A percentile compares a stretch with the other conserved stretches of the same genome.
These are phyloP conservation scores for Crotalaria pallida DNA, from an alignment of 306 rosid species.

Conservation along the genomic window DNA sequence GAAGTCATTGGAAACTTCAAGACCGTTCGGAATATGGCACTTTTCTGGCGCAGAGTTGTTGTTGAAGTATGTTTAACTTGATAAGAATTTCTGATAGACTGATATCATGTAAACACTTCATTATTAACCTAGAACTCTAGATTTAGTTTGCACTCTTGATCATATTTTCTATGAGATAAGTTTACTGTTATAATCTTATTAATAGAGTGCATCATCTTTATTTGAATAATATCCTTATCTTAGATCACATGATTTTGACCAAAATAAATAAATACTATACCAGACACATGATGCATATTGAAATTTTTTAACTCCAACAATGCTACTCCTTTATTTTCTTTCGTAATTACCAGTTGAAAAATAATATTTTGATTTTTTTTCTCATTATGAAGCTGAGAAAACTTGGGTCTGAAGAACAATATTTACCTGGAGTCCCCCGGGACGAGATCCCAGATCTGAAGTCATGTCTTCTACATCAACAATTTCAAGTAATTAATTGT, in stretches of 20 bases:
- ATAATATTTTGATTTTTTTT: neutral
- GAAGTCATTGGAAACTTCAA: conserved; percentile 84
- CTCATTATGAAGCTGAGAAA: conserved; percentile 64
- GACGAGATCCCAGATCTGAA: conserved; percentile 89
- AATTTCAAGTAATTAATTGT: conserved; percentile 85
- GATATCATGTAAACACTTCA: neutral
- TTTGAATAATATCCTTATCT: neutral
- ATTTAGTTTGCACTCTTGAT: conserved; percentile 17
- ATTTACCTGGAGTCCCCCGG: conserved; percentile 65
- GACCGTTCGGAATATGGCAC: conserved; percentile 61
- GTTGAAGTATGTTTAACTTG: conserved; percentile 61
- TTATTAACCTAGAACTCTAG: neutral
- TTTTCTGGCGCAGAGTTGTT: conserved; percentile 85
- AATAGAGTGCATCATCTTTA: conserved; percentile 15
- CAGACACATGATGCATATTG: neutral
- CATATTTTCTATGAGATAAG: neutral
- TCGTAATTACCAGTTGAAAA: conserved; percentile 14
- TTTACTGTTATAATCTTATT: neutral
- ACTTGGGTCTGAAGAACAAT: conserved; percentile 65
- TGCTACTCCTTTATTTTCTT: conserved; percentile 12
- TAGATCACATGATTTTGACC: neutral
- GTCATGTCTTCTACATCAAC: conserved; percentile 82
- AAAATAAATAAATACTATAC: neutral
- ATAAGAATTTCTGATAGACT: conserved; percentile 25
- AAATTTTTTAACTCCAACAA: neutral